Evolutionary conservation across 768 basidiomycete species (phyloP).

Genomic region (Cyclocybe cylindracea): DNA sequence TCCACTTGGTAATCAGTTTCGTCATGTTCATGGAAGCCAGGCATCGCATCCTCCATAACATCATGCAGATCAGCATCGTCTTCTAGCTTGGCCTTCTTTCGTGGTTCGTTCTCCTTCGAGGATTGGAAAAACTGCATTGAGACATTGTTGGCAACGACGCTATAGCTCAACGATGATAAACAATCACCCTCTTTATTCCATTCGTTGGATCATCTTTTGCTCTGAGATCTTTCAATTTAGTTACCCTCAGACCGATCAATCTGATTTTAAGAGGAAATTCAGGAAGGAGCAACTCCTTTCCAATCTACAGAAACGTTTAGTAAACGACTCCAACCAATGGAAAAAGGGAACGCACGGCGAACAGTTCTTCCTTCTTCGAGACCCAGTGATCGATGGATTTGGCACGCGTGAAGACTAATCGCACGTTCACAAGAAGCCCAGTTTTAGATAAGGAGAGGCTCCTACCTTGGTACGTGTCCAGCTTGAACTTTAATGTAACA

Average conservation of each 20-base stretch:
- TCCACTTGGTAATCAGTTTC: constrained; percentile 33
- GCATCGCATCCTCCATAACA: constrained; percentile 40
- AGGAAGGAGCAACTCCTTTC: constrained; percentile 77
- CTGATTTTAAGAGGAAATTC: constrained; percentile 81
- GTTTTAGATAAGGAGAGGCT: not conserved
- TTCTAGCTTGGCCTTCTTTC: constrained; percentile 34
- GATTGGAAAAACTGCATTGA: constrained; percentile 58
- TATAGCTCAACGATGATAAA: not conserved
- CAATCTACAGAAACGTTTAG: constrained; percentile 48
- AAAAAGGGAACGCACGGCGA: constrained; percentile 50
- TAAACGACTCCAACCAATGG: not conserved
- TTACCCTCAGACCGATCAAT: constrained; percentile 86
- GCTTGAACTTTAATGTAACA: constrained; percentile 90
- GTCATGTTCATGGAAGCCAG: constrained; percentile 54
- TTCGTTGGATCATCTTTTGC: constrained; percentile 35
- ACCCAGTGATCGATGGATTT: constrained; percentile 79
- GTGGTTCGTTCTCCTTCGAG: constrained; percentile 29
- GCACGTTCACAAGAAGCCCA: not conserved
- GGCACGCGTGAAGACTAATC: constrained; percentile 76
- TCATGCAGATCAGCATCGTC: constrained; percentile 15
- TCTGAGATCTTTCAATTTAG: constrained; percentile 84
- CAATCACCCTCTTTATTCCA: constrained; percentile 74
- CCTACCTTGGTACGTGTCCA: constrained; percentile 83
- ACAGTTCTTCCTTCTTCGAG: constrained; percentile 77
- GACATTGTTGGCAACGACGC: not conserved